These are phyloP conservation scores for Gigaspora rosea DNA, from an alignment of 192 early-diverging fungal species.

Conservation along the genomic window DNA sequence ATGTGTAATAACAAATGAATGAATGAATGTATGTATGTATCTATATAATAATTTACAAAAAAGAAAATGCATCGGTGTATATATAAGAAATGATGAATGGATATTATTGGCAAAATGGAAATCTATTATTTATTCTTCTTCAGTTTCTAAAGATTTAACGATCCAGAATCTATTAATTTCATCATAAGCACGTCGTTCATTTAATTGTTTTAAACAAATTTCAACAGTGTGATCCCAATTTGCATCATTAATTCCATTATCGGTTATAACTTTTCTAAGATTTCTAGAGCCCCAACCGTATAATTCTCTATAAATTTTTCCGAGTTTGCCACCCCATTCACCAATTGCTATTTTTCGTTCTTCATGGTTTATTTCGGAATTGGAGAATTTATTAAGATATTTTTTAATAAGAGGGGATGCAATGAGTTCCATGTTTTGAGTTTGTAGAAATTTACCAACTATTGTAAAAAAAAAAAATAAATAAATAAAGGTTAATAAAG, in stretches of 20 bases:
- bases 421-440: not conserved
- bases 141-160: not conserved
- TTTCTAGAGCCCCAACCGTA: constrained; percentile 3
- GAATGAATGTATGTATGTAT: no score
- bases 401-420: not conserved
- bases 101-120: no score
- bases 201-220: constrained; percentile 12
- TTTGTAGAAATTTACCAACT: not conserved
- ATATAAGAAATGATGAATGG: no score
- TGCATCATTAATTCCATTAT: not conserved
- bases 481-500: not conserved
- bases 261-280: constrained; percentile 4
- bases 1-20: no score
- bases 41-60: no score
- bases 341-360: not conserved
- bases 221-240: constrained; percentile 8
- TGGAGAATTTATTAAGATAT: not conserved
- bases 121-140: no score
- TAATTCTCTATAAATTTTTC: constrained; percentile 8
- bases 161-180: constrained; percentile 17
- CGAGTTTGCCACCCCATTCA: constrained; percentile 17
- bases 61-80: no score
- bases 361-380: not conserved
- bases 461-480: not conserved
- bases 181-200: constrained; percentile 1